Base-by-base conservation (phyloP, 2,329 filamentous ascomycete genomes). In the Colletotrichum sp. region DNA sequence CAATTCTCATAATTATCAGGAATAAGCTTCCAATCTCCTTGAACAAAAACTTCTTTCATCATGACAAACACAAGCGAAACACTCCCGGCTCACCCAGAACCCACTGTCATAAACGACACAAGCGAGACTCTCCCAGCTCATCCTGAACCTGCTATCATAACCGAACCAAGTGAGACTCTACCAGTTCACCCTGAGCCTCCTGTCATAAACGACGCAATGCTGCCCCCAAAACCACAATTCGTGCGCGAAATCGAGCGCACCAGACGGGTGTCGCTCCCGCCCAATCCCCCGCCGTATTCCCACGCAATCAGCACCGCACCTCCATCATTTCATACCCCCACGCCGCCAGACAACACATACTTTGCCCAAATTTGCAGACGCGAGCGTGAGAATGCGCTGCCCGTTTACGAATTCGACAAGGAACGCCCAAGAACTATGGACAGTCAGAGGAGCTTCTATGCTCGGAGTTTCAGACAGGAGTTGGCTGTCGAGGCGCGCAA, bases 181-280 rank as follows among this genome's bases (percentile, higher is more conserved):
- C 44, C 44, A 0, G n/a, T 2, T 22, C n/a, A 55, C 3, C 29
- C 29, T 8, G 39, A 63, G 22, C 22, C 12, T 3, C 39, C 34
- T 13, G 39, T 19, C n/a, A 34, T 15, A 30, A 19, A 19, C 15
- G 29, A 9, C 11, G 36, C 15, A 9, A 76, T 76, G 73, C 15
- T 76, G 0, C 73, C 73, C 9, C 73, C 73, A 27, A 76, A 76
- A 34, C 8, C 63, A 1, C 44, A 72, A 19, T 76, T 72, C 57
- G 63, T 76, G 32, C 62, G 44, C 30, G 73, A 76, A 13, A 13
- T 76, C 27, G 73, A 76, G 57, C 69, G 73, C 30, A 44, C 15
- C 5, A 39, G n/a, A n/a, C 52, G 30, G 44, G 3, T 13, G 16
- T 32, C 67, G 30, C 9, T 59, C 52, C 13, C 32, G 1, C 32